These are phyloP conservation scores for Sphaerulina musiva DNA, from an alignment of 2,329 filamentous ascomycete genomes.

Conservation along the genomic window DNA sequence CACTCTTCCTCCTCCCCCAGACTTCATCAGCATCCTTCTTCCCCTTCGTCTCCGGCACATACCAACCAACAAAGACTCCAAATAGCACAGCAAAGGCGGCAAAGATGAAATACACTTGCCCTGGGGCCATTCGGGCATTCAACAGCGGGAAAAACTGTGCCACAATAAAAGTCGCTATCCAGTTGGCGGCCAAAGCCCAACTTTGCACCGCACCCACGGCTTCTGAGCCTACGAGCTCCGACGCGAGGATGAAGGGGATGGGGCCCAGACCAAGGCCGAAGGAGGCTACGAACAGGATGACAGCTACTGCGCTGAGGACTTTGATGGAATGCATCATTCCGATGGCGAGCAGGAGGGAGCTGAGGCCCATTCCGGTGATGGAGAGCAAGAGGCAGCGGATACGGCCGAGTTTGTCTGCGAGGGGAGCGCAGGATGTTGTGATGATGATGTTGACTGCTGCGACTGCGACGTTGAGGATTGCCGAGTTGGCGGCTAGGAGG, in stretches of 20 bases:
- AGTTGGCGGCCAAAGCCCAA: conserved; percentile 80
- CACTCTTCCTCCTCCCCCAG: conserved; percentile 61
- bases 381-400: conserved; percentile 78
- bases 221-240: conserved; percentile 82
- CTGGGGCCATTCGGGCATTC: conserved; percentile 69
- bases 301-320: conserved; percentile 70
- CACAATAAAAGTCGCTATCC: conserved; percentile 83
- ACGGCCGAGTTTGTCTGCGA: conserved; percentile 81
- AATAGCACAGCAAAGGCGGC: conserved; percentile 63
- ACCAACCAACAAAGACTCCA: conserved; percentile 61
- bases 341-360: conserved; percentile 68
- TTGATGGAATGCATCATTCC: conserved; percentile 70
- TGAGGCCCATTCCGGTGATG: conserved; percentile 75
- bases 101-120: conserved; percentile 91
- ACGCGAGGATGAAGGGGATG: conserved; percentile 88
- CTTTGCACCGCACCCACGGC: conserved; percentile 88
- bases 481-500: conserved; percentile 73
- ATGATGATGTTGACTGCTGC: conserved; percentile 80
- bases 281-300: conserved; percentile 77
- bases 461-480: conserved; percentile 77
- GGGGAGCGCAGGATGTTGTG: conserved; percentile 71
- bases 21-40: conserved; percentile 81
- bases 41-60: conserved; percentile 80
- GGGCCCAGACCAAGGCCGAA: conserved; percentile 89
- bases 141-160: conserved; percentile 91